A percentile compares a stretch with the other conserved stretches of the same genome.
These are phyloP conservation scores for Dendrobium nobile DNA, from an alignment of 106 monocot genomes.

Conservation along the genomic window DNA sequence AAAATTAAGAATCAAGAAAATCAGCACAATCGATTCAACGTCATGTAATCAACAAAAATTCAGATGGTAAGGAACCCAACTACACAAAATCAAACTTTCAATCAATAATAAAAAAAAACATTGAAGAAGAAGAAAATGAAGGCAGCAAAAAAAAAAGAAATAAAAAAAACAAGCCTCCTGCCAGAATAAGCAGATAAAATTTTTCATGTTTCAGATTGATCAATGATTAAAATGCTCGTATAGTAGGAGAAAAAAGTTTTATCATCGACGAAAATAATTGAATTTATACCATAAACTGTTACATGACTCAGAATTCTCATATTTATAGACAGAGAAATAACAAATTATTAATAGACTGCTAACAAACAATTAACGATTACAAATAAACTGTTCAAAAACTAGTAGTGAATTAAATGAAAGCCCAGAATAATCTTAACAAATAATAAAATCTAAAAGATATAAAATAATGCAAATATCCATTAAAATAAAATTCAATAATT, in stretches of 20 bases:
- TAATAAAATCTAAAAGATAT: not conserved
- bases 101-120: no score
- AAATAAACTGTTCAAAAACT: not conserved
- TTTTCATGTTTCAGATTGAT: no score
- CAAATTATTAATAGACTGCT: not conserved
- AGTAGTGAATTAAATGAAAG: not conserved
- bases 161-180: no score
- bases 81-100: no score
- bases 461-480: not conserved
- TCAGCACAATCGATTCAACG: no score
- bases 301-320: not conserved
- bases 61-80: no score
- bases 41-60: no score
- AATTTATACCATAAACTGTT: not conserved
- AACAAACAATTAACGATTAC: not conserved
- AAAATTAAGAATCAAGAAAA: no score
- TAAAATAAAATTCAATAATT: not conserved
- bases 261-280: not conserved
- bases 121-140: no score
- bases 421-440: not conserved
- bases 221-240: no score
- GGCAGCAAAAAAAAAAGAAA: no score
- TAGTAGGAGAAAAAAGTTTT: not conserved
- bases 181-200: no score
- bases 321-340: not conserved